Conservation (phyloP, 2,329 filamentous ascomycete genomes). For the Colletotrichum magnum region DNA sequence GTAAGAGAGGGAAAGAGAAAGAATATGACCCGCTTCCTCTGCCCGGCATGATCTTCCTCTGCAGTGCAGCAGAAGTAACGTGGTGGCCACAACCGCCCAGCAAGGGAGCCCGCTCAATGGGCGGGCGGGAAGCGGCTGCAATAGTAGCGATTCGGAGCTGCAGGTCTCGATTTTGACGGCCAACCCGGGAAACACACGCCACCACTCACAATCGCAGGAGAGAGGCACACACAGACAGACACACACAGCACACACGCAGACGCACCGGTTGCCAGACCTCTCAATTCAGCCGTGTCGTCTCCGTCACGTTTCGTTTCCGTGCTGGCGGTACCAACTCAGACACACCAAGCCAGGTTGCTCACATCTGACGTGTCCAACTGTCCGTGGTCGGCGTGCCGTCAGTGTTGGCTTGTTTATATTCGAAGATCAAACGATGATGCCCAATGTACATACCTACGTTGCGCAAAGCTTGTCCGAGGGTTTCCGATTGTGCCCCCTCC, state of each 20-base stretch:
- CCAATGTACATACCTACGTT: background rate
- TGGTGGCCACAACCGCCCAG: slow-evolving; percentile 1
- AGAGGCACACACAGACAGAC: background rate
- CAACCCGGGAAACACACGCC: slow-evolving; percentile 30
- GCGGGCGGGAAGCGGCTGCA: slow-evolving; percentile 35
- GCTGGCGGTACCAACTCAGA: slow-evolving; percentile 31
- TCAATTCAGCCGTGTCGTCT: slow-evolving; percentile 1
- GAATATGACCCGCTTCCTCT: slow-evolving; percentile 5
- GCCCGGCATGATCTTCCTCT: slow-evolving; percentile 15
- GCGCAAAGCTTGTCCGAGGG: background rate
- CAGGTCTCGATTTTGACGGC: slow-evolving; percentile 41
- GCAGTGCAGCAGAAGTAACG: slow-evolving; percentile 18
- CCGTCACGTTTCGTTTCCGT: slow-evolving; percentile 15
- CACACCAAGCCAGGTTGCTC: slow-evolving; percentile 23
- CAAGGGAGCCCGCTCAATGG: slow-evolving; percentile 21
- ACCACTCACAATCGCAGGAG: slow-evolving; percentile 23
- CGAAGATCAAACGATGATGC: background rate
- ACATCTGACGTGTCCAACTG: slow-evolving; percentile 37
- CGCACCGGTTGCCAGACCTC: background rate
- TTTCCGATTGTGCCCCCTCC: background rate
- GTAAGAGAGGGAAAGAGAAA: slow-evolving; percentile 4
- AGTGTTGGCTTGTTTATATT: background rate
- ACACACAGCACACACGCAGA: background rate
- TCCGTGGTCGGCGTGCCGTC: slow-evolving; percentile 9
- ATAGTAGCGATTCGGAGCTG: slow-evolving; percentile 37